These are phyloP conservation scores for Jatropha curcas DNA, from an alignment of 345 rosid genomes.

Conservation along the genomic window DNA sequence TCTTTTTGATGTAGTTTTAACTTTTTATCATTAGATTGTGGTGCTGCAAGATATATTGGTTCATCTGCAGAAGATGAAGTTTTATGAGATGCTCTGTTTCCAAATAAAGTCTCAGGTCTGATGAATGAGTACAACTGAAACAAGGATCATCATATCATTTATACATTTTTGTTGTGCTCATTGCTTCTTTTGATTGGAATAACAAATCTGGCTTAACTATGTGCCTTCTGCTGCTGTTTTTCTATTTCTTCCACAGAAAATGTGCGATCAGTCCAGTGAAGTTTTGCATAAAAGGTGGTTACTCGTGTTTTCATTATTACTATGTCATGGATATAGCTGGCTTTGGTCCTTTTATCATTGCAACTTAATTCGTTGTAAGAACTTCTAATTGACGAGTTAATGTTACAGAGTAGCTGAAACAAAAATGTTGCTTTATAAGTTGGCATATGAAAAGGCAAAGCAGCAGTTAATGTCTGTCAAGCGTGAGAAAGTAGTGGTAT, in stretches of 20 bases:
- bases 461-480: conserved; percentile 53
- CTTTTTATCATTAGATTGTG: conserved; percentile 45
- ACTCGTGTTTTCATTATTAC: conserved; percentile 12
- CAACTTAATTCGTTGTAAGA: conserved; percentile 14
- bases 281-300: conserved; percentile 54
- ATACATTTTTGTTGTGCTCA: conserved; percentile 6
- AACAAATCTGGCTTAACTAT: conserved; percentile 5
- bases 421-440: conserved; percentile 51
- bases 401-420: conserved; percentile 63
- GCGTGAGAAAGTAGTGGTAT: conserved; percentile 66
- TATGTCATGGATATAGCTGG: conserved; percentile 7
- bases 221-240: conserved; percentile 27
- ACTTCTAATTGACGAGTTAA: conserved; percentile 24
- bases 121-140: conserved; percentile 22
- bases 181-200: conserved; percentile 14
- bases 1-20: not conserved
- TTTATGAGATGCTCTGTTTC: conserved; percentile 52
- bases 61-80: conserved; percentile 54
- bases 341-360: conserved; percentile 11
- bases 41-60: conserved; percentile 54
- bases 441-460: conserved; percentile 66
- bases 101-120: conserved; percentile 71
- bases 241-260: conserved; percentile 39
- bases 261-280: conserved; percentile 34
- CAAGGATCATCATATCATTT: not conserved